A percentile compares a stretch with the other conserved stretches of the same genome.
Evolutionary conservation across 352 stramenopile genomes (phyloP).

Genomic region (Globisporangium heterothallicum): DNA sequence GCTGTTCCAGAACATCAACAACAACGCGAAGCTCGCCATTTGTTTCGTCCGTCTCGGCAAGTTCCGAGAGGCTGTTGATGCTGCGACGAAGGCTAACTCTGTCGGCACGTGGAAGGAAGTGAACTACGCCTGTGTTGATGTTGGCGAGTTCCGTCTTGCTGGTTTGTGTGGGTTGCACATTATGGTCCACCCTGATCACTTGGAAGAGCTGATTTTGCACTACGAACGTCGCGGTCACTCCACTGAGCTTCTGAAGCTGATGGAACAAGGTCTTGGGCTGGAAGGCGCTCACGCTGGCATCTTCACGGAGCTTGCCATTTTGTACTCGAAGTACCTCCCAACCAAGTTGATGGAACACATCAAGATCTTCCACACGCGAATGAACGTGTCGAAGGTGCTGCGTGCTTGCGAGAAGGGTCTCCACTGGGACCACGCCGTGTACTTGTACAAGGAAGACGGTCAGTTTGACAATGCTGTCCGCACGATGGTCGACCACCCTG

Average conservation of each 20-base stretch:
- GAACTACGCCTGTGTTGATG: conserved; percentile 97
- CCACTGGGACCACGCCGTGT: conserved; percentile 98
- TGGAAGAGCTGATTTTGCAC: conserved; percentile 98
- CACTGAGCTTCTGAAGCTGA: conserved; percentile 95
- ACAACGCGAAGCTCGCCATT: conserved; percentile 99
- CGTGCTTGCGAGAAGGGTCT: conserved; percentile 98
- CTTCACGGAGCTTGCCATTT: conserved; percentile 98
- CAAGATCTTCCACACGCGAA: conserved; percentile 99
- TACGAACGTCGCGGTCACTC: conserved; percentile 98
- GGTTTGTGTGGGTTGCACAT: conserved; percentile 98
- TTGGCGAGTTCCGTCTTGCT: conserved; percentile 98
- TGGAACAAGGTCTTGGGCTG: conserved; percentile 98
- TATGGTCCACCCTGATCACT: conserved; percentile 99
- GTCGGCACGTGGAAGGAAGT: conserved; percentile 99
- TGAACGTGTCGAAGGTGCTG: conserved; percentile 98
- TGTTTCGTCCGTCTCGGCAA: conserved; percentile 99
- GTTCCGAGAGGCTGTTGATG: conserved; percentile 98
- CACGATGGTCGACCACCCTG: conserved; percentile 98
- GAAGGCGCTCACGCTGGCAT: conserved; percentile 99
- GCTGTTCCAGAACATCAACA: conserved; percentile 99
- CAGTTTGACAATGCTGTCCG: conserved; percentile 99
- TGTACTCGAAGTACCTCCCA: conserved; percentile 99
- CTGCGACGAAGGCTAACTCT: conserved; percentile 98
- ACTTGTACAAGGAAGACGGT: conserved; percentile 99
- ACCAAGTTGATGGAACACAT: conserved; percentile 99